A percentile compares a stretch with the other conserved stretches of the same genome.
Conservation (phyloP, 2,329 filamentous ascomycete species). For the Dothiorella sarmentorum region DNA sequence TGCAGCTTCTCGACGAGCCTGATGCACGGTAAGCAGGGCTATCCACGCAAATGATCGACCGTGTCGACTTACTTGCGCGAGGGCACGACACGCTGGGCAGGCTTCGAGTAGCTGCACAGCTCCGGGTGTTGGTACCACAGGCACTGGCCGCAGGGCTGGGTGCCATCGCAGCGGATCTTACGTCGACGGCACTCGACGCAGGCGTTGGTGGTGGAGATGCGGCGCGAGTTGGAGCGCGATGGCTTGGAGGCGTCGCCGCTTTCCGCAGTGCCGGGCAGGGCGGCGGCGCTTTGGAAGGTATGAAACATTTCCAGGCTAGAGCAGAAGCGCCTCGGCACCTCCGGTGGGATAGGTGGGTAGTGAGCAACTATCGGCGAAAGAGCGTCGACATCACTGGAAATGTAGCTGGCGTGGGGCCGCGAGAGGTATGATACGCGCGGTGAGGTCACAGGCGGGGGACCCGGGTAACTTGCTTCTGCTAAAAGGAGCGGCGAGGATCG, state of each 20-base stretch:
- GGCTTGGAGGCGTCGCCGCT: slow-evolving; percentile 28
- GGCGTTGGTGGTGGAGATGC: slow-evolving; percentile 55
- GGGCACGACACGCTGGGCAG: slow-evolving; percentile 70
- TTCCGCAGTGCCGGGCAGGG: not conserved
- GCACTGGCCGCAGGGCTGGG: slow-evolving; percentile 78
- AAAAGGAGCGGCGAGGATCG: slow-evolving; percentile 12
- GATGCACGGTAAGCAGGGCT: slow-evolving; percentile 58
- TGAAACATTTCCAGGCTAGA: slow-evolving; percentile 41
- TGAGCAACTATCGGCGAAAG: not conserved
- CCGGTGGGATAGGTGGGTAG: not conserved
- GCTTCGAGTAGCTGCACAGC: slow-evolving; percentile 76
- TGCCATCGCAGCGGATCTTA: slow-evolving; percentile 81
- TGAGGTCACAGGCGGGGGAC: slow-evolving; percentile 10
- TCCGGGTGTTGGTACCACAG: slow-evolving; percentile 77
- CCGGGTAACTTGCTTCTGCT: not conserved
- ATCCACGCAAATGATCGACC: slow-evolving; percentile 34
- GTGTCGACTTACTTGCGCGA: slow-evolving; percentile 64
- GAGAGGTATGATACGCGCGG: slow-evolving; percentile 5
- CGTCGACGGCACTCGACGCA: slow-evolving; percentile 75
- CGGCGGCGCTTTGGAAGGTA: slow-evolving; percentile 39
- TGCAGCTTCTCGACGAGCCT: slow-evolving; percentile 56
- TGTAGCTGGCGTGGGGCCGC: not conserved
- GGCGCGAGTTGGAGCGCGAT: slow-evolving; percentile 36
- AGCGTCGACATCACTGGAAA: slow-evolving; percentile 7
- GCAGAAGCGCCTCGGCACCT: not conserved